phyloP scores from a whole-genome alignment of 1,284 basidiomycete genomes.

The Boletus calvinii region DNA sequence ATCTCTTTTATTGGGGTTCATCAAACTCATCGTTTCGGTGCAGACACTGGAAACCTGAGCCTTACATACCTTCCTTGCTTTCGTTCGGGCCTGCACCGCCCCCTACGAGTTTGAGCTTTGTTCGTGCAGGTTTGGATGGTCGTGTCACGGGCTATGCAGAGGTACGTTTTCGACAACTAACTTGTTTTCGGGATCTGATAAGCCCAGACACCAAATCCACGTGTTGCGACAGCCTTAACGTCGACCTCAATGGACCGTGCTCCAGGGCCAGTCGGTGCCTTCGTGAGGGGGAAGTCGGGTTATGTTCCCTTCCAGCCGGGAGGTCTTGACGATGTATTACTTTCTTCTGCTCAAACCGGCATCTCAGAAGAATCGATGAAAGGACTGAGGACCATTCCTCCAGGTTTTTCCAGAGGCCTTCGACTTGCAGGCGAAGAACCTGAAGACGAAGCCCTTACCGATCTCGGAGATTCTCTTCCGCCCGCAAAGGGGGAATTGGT shows the following conservation, averaged over 20 bases:
- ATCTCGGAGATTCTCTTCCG: constrained; percentile 34
- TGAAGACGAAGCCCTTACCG: constrained; percentile 44
- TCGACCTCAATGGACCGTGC: constrained; percentile 85
- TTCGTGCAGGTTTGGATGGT: constrained; percentile 78
- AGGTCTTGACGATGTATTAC: constrained; percentile 67
- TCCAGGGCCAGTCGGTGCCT: constrained; percentile 74
- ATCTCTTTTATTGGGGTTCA: constrained; percentile 5
- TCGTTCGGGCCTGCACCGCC: constrained; percentile 66
- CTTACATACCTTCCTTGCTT: constrained; percentile 63
- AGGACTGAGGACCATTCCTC: constrained; percentile 59
- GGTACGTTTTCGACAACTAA: constrained; percentile 36
- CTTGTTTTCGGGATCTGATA: constrained; percentile 7
- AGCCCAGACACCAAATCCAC: constrained; percentile 52
- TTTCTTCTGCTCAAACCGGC: constrained; percentile 37
- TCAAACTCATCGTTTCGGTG: constrained; percentile 23
- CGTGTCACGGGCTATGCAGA: constrained; percentile 80
- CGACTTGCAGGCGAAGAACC: constrained; percentile 57
- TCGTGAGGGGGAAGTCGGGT: constrained; percentile 91
- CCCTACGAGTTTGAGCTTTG: constrained; percentile 76
- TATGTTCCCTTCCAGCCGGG: constrained; percentile 93
- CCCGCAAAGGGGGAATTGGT: constrained; percentile 19
- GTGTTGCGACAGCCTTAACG: constrained; percentile 57
- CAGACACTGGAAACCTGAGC: constrained; percentile 70
- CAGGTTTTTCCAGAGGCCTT: constrained; percentile 66
- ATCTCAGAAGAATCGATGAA: constrained; percentile 38